These are phyloP conservation scores for Chrysoporthe austroafricana DNA, from an alignment of 2,329 filamentous ascomycete genomes.

Conservation along the genomic window DNA sequence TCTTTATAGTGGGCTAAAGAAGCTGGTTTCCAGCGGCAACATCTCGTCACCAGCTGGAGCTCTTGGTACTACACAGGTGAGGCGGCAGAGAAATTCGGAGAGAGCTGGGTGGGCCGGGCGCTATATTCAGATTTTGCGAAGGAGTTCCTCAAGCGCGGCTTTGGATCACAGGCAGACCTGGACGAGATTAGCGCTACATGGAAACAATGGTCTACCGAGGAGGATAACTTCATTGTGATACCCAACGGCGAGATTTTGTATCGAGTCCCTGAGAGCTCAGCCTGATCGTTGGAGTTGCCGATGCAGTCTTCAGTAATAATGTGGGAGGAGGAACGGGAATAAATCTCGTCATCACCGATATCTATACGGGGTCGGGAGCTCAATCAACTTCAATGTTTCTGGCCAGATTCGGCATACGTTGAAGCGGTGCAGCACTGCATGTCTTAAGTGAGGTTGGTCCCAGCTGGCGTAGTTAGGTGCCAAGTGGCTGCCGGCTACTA, in stretches of 20 bases:
- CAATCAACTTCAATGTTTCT: too few relatives aligned
- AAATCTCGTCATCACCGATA: too few relatives aligned
- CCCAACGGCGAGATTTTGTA: conserved; percentile 26
- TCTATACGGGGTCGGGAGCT: too few relatives aligned
- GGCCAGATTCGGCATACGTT: too few relatives aligned
- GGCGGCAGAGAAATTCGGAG: conserved; percentile 20
- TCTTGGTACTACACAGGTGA: conserved; percentile 24
- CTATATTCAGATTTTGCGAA: conserved; percentile 24
- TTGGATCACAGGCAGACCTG: conserved; percentile 20
- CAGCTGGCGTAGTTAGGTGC: too few relatives aligned
- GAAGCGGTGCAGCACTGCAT: background rate
- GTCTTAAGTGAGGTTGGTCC: too few relatives aligned
- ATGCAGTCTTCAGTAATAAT: background rate
- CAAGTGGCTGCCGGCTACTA: too few relatives aligned
- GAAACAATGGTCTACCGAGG: conserved; percentile 18
- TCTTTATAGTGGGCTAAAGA: conserved; percentile 22
- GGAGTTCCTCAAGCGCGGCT: conserved; percentile 7
- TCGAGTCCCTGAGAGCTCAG: conserved; percentile 15
- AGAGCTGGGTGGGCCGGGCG: conserved; percentile 22
- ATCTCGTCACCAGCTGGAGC: conserved; percentile 9
- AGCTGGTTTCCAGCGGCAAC: conserved; percentile 6
- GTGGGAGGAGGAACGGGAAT: too few relatives aligned
- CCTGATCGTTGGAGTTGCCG: background rate
- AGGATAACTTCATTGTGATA: conserved; percentile 22
- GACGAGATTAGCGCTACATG: conserved; percentile 19